phyloP scores from a whole-genome alignment of 495 filamentous ascomycete genomes.

The Hypoxylon fragiforme region DNA sequence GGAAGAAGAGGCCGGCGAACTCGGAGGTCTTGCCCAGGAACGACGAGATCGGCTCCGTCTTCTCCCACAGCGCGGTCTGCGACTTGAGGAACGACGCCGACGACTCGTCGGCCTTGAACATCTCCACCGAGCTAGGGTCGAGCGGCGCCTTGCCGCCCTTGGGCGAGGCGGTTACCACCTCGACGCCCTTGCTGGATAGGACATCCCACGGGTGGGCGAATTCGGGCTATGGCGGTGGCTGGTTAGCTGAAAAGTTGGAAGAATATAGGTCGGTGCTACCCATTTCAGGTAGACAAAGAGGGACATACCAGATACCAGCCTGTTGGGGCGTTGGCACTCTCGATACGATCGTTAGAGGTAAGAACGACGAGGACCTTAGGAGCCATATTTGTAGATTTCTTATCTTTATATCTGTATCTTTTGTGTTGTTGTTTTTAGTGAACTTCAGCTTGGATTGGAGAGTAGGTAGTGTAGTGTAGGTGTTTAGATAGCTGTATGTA shows the following conservation, averaged over 20 bases:
- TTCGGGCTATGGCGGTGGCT: constrained; percentile 57
- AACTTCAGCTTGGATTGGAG: not conserved
- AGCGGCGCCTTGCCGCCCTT: constrained; percentile 69
- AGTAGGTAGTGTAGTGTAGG: no score
- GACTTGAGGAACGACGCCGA: constrained; percentile 56
- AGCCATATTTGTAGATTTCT: constrained; percentile 36
- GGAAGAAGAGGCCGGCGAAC: constrained; percentile 72
- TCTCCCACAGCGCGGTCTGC: constrained; percentile 62
- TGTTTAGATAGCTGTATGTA: no score
- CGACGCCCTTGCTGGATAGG: constrained; percentile 52
- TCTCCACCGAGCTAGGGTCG: constrained; percentile 65
- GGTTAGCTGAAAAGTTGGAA: no score
- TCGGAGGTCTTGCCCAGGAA: constrained; percentile 58
- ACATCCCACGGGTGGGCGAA: constrained; percentile 70
- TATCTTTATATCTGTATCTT: not conserved
- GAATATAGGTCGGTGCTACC: no score
- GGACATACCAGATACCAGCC: constrained; percentile 67
- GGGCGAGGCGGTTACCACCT: constrained; percentile 67
- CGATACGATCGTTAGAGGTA: constrained; percentile 61
- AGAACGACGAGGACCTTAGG: constrained; percentile 71
- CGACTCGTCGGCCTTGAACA: constrained; percentile 57
- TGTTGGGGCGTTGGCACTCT: constrained; percentile 55
- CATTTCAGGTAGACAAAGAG: not conserved
- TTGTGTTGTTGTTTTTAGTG: not conserved
- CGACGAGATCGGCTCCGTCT: constrained; percentile 57